Evolutionary conservation across 2,329 filamentous ascomycete species (phyloP), one percentile per base, ranked within the genome.

Genomic region (Cordyceps cicadae): DNA sequence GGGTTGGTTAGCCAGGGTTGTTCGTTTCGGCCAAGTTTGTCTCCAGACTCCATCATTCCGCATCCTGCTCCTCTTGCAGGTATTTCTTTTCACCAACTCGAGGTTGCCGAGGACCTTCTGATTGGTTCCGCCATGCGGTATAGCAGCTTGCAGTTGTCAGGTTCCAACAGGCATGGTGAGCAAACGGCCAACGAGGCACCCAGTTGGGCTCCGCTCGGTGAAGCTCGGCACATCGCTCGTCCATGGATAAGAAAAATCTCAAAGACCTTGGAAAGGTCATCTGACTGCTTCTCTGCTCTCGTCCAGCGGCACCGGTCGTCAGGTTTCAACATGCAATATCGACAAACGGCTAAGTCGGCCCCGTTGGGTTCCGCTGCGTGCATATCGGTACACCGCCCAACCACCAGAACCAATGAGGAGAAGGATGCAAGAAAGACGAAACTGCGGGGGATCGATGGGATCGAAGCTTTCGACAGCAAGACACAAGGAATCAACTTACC

Each of bases 401-500:
- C 29, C 29, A 58, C 29, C 9, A 8, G n/a, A 49, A 37, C 55
- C 46, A 51, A 39, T 32, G 29, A 14, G 17, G 15, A 34, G 21
- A 12, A 48, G 12, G 12, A 37, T 37, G 12, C 12, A 43, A 15
- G 9, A 48, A 48, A 48, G 26, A 17, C 24, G 3, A 37, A 1
- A 7, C n/a, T 9, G 17, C 29, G 8, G 29, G 2, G 9, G 50
- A 29, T 29, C 29, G 29, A 29, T 29, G 29, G 29, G 29, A 29
- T 29, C 29, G 29, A 29, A 29, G 29, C 29, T 7, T 29, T 29
- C 29, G 29, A 29, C 29, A 29, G 7, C 29, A 29, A 29, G 29
- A 29, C 3, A 29, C 29, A 29, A 54, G 34, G 19, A 46, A n/a
- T 24, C 29, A 43, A 64, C 70, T 68, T 67, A 86, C 86, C 71